Evolutionary conservation across 345 rosid genomes (phyloP).

Genomic region (Citrus inodora): DNA sequence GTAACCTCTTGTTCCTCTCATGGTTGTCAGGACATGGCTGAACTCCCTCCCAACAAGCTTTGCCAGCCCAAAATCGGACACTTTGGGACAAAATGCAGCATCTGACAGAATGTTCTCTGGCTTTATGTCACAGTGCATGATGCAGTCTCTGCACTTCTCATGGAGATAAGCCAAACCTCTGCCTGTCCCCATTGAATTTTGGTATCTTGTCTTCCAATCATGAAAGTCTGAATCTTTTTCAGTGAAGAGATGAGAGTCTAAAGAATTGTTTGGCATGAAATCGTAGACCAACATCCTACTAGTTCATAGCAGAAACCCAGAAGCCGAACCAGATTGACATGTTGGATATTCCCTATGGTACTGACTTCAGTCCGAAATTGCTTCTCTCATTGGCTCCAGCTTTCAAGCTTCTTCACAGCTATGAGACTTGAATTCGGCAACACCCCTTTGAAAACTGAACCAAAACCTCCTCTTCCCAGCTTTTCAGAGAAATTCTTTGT

Average conservation of each 20-base stretch:
- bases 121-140: conserved; percentile 89
- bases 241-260: conserved; percentile 54
- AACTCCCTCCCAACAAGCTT: conserved; percentile 83
- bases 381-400: conserved; percentile 82
- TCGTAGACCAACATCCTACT: conserved; percentile 66
- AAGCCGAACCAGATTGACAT: conserved; percentile 72
- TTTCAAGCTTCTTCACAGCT: conserved; percentile 82
- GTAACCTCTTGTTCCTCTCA: conserved; percentile 80
- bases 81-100: conserved; percentile 10
- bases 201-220: conserved; percentile 62
- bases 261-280: conserved; percentile 74
- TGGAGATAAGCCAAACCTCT: conserved; percentile 85
- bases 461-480: conserved; percentile 83
- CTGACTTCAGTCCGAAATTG: conserved; percentile 41
- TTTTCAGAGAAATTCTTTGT: conserved; percentile 76
- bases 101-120: conserved; percentile 78
- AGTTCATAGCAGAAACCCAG: conserved; percentile 77
- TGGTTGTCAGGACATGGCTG: conserved; percentile 74
- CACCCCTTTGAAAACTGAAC: conserved; percentile 77
- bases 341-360: conserved; percentile 76
- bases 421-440: conserved; percentile 59
- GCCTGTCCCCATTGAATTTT: conserved; percentile 65
- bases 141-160: conserved; percentile 79
- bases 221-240: conserved; percentile 24
- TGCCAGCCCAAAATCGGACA: conserved; percentile 80